These are phyloP conservation scores for Colletotrichum sp. DNA, from an alignment of 2,329 filamentous ascomycete species.

Conservation along the genomic window DNA sequence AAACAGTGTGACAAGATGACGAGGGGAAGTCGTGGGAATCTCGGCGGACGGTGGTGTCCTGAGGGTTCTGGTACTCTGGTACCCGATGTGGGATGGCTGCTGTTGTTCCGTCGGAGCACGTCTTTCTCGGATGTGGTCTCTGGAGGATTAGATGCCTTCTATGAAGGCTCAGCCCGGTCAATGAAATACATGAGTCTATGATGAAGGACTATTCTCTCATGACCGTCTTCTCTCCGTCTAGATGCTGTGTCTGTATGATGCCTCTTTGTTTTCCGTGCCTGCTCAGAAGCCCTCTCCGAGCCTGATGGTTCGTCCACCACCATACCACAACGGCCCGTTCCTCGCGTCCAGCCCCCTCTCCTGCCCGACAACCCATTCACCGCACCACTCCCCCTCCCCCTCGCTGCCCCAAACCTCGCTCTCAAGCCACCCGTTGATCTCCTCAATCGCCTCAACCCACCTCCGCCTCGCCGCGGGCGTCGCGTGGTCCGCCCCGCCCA, in stretches of 20 bases:
- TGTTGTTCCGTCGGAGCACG: background rate
- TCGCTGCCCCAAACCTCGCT: conserved; percentile 70
- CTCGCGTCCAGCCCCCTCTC: conserved; percentile 81
- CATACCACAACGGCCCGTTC: conserved; percentile 85
- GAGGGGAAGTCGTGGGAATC: background rate
- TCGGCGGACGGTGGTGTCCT: conserved; percentile 6
- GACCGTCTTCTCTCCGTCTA: background rate
- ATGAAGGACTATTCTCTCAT: background rate
- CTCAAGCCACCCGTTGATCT: conserved; percentile 78
- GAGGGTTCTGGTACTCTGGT: background rate
- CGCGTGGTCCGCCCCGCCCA: conserved; percentile 69
- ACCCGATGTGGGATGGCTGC: conserved; percentile 14
- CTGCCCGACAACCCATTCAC: conserved; percentile 88
- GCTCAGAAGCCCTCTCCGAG: conserved; percentile 64
- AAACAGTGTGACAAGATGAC: conserved; percentile 2
- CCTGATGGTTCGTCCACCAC: conserved; percentile 74
- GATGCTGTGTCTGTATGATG: background rate
- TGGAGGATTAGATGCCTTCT: conserved; percentile 10
- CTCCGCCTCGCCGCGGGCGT: conserved; percentile 60
- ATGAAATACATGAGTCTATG: conserved; percentile 18
- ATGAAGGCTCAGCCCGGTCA: conserved; percentile 18
- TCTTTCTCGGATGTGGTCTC: background rate
- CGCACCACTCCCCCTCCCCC: conserved; percentile 45
- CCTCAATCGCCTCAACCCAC: conserved; percentile 76
- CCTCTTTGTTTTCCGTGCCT: background rate